A percentile compares a stretch with the other conserved stretches of the same genome.
These are phyloP conservation scores for Zopfochytrium polystomum DNA, from an alignment of 371 early-diverging fungal genomes.

Conservation along the genomic window DNA sequence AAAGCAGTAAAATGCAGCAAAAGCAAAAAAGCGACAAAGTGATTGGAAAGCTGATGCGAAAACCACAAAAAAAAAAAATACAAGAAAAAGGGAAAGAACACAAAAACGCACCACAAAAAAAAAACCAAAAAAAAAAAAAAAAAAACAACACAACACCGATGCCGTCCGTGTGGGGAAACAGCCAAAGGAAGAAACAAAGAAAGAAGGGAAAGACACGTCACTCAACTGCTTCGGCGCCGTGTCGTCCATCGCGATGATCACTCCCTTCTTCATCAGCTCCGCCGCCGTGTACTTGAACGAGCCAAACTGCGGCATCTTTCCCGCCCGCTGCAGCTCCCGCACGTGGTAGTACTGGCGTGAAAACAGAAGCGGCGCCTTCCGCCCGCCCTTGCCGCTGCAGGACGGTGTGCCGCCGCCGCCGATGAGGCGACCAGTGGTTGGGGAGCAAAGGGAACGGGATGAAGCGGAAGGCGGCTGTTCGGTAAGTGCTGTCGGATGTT, in stretches of 20 bases:
- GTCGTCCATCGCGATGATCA: conserved; percentile 79
- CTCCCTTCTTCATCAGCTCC: conserved; percentile 86
- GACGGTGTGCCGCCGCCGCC: no score
- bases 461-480: no score
- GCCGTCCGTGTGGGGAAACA: not conserved
- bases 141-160: not conserved
- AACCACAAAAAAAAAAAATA: no score
- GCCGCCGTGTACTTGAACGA: conserved; percentile 96
- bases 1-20: no score
- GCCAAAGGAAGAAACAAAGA: not conserved
- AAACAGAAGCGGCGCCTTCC: conserved; percentile 79
- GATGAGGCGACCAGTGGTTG: not conserved
- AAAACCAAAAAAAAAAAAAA: conserved; percentile 8
- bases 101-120: not conserved
- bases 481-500: not conserved
- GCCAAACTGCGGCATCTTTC: conserved; percentile 92
- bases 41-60: no score
- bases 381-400: conserved; percentile 39
- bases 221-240: conserved; percentile 68
- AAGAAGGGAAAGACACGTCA: no score
- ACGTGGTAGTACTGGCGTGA: conserved; percentile 92
- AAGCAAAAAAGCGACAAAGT: no score
- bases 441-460: conserved; percentile 1
- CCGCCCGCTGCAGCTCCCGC: conserved; percentile 75
- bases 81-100: no score